Evolutionary conservation across 2,329 filamentous ascomycete genomes (phyloP).

Genomic region (Neofusicoccum sp.): DNA sequence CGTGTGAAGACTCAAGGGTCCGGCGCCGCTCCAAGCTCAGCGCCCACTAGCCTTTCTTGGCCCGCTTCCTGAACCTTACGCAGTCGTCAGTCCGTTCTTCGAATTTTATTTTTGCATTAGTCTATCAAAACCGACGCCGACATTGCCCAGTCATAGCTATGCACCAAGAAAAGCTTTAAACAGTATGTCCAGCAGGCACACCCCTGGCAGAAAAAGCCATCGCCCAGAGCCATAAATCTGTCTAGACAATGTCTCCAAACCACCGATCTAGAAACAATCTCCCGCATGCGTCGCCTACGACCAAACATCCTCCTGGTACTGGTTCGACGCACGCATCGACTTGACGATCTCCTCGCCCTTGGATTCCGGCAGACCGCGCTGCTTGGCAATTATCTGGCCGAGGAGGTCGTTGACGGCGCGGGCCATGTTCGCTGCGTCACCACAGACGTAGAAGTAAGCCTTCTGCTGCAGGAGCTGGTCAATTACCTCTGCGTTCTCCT

Average conservation of each 20-base stretch:
- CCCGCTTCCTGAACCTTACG: not conserved
- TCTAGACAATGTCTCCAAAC: slow-evolving; percentile 9
- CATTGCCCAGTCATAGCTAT: slow-evolving; percentile 1
- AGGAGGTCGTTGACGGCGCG: slow-evolving; percentile 88
- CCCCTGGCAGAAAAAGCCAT: not conserved
- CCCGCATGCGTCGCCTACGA: slow-evolving; percentile 45
- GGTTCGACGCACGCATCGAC: slow-evolving; percentile 89
- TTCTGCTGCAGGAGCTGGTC: slow-evolving; percentile 82
- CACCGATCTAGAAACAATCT: slow-evolving; percentile 8
- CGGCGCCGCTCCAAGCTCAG: not conserved
- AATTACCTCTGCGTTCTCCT: slow-evolving; percentile 78
- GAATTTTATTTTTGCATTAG: not conserved
- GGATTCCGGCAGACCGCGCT: slow-evolving; percentile 75
- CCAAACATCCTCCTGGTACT: slow-evolving; percentile 86
- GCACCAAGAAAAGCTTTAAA: slow-evolving; percentile 1
- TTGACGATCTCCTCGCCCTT: slow-evolving; percentile 97
- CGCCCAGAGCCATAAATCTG: not conserved
- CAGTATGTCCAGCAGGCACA: not conserved
- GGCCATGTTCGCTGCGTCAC: slow-evolving; percentile 96
- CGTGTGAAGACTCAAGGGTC: slow-evolving; percentile 23
- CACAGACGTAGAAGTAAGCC: slow-evolving; percentile 97
- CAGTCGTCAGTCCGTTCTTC: not conserved
- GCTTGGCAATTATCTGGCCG: slow-evolving; percentile 78
- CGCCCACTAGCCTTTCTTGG: slow-evolving; percentile 13
- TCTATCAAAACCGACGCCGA: slow-evolving; percentile 9